phyloP scores from a whole-genome alignment of 2,329 filamentous ascomycete species.

The Microdochium paspali region DNA sequence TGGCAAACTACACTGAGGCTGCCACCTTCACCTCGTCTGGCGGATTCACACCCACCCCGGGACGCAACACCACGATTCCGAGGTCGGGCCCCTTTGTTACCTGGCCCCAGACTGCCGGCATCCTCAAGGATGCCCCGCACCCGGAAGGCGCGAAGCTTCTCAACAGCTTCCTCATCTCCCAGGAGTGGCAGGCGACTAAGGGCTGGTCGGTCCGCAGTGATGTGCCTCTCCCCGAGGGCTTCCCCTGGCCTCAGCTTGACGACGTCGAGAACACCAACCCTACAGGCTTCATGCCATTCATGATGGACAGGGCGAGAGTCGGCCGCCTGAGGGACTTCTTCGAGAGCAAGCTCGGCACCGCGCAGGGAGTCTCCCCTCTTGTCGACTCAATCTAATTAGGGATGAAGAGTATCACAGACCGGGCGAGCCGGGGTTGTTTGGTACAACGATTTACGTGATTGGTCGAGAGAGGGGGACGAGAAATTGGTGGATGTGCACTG shows the following conservation, averaged over 20 bases:
- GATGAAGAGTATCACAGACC: neutral
- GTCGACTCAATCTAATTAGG: slow-evolving; percentile 9
- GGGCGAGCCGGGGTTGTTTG: no score
- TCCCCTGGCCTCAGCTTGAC: slow-evolving; percentile 12
- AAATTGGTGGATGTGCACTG: no score
- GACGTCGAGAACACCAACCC: slow-evolving; percentile 19
- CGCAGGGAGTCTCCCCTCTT: slow-evolving; percentile 27
- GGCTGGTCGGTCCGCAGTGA: slow-evolving; percentile 22
- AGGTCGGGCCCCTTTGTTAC: slow-evolving; percentile 29
- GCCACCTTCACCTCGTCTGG: slow-evolving; percentile 23
- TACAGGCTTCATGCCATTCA: slow-evolving; percentile 22
- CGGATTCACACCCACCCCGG: slow-evolving; percentile 6
- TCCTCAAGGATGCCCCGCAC: slow-evolving; percentile 36
- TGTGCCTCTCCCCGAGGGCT: slow-evolving; percentile 13
- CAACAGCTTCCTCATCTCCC: slow-evolving; percentile 32
- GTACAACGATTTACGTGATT: no score
- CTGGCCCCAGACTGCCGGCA: slow-evolving; percentile 39
- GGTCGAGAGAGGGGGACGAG: no score
- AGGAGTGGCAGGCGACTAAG: slow-evolving; percentile 23
- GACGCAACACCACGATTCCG: slow-evolving; percentile 18
- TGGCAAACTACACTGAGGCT: slow-evolving; percentile 17
- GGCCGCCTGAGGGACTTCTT: slow-evolving; percentile 26
- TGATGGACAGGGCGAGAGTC: slow-evolving; percentile 22
- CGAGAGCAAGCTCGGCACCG: slow-evolving; percentile 24
- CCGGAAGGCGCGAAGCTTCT: slow-evolving; percentile 41